These are phyloP conservation scores for Colletotrichum sp. DNA, from an alignment of 2,329 filamentous ascomycete species.

Conservation along the genomic window DNA sequence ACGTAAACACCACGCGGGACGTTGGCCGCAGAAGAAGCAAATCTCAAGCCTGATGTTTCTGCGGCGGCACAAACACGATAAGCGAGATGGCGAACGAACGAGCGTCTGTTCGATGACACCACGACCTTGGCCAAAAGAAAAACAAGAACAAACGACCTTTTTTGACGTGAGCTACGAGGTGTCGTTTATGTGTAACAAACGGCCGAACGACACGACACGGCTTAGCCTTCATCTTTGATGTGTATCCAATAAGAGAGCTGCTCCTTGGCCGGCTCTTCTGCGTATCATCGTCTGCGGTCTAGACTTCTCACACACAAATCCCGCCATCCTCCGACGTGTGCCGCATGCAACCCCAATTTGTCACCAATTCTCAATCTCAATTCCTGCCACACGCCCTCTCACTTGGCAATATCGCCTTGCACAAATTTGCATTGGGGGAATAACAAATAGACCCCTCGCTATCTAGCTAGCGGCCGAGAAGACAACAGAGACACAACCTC, in stretches of 20 bases:
- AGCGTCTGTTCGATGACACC: slow-evolving; percentile 12
- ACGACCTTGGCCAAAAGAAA: background rate
- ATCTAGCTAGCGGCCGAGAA: background rate
- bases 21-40: background rate
- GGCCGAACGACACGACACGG: background rate
- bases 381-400: background rate
- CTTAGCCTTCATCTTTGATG: background rate
- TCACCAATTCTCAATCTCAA: background rate
- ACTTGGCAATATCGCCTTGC: background rate
- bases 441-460: background rate
- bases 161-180: background rate
- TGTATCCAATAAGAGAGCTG: background rate
- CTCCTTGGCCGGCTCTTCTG: background rate
- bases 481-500: background rate
- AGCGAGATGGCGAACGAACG: background rate
- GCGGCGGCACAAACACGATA: background rate
- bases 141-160: background rate
- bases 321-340: background rate
- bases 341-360: background rate
- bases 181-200: background rate
- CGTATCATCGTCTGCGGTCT: background rate
- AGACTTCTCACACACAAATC: background rate
- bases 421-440: background rate
- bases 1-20: background rate
- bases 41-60: slow-evolving; percentile 3